Conservation (phyloP, 768 basidiomycete species). For the Termitomyces titanicus region DNA sequence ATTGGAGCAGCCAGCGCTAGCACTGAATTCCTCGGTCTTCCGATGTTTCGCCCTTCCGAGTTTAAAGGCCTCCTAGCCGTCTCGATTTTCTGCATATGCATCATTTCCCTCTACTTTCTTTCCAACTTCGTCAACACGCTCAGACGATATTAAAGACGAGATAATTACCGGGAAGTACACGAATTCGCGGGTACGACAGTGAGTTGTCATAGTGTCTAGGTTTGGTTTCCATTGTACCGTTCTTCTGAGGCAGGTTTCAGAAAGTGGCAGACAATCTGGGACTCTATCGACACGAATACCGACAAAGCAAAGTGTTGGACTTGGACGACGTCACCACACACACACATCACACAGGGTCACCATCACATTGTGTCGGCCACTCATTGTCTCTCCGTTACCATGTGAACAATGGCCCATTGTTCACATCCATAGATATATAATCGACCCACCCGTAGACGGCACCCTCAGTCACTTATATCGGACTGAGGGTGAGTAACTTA, state of each 20-base stretch:
- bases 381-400: background rate
- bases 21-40: too few relatives aligned
- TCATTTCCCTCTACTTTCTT: slow-evolving; percentile 7
- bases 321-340: background rate
- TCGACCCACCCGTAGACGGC: background rate
- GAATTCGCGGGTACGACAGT: slow-evolving; percentile 18
- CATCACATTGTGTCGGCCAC: too few relatives aligned
- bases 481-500: too few relatives aligned
- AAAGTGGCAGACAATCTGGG: slow-evolving; percentile 26
- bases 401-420: background rate
- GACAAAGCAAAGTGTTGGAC: background rate
- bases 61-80: background rate
- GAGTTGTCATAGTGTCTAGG: slow-evolving; percentile 30
- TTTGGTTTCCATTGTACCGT: slow-evolving; percentile 31
- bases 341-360: too few relatives aligned
- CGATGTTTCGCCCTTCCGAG: slow-evolving; percentile 3
- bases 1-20: too few relatives aligned
- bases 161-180: background rate
- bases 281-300: slow-evolving; percentile 26
- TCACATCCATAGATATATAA: background rate
- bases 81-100: background rate
- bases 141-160: background rate
- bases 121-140: background rate
- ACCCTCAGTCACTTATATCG: too few relatives aligned
- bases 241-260: slow-evolving; percentile 27